Evolutionary conservation across 345 rosid species (phyloP).

Genomic region (rapeseed (Brassica napus)): DNA sequence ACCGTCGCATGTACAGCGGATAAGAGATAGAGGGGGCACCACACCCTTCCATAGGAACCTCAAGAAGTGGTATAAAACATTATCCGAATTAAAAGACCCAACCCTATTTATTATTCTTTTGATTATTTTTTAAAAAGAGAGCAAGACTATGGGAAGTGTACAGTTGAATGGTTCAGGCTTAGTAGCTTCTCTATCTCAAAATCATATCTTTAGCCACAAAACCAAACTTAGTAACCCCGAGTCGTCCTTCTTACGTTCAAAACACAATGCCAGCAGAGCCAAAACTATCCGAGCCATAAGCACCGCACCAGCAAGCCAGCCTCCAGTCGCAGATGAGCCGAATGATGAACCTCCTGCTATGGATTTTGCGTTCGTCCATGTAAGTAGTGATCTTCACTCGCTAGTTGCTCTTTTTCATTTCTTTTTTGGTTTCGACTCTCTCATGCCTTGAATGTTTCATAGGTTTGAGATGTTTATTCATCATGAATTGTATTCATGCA

Average conservation of each 20-base stretch:
- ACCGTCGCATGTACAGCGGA: constrained; percentile 25
- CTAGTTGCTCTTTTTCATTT: too few species aligned
- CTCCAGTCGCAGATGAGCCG: constrained; percentile 37
- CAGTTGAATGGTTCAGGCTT: constrained; percentile 55
- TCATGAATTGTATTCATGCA: too few species aligned
- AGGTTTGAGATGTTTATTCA: too few species aligned
- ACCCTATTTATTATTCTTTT: constrained; percentile 10
- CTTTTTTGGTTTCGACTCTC: too few species aligned
- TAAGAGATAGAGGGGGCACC: constrained; percentile 48
- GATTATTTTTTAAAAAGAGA: constrained; percentile 2
- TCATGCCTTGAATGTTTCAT: too few species aligned
- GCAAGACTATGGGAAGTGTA: constrained; percentile 55
- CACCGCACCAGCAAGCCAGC: constrained; percentile 47
- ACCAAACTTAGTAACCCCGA: constrained; percentile 25
- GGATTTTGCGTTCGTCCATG: constrained; percentile 81
- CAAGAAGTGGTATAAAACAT: constrained; percentile 22
- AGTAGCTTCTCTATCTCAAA: constrained; percentile 46
- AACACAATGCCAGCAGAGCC: constrained; percentile 30
- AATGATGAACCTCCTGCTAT: constrained; percentile 60
- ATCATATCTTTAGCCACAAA: constrained; percentile 24
- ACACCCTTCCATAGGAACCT: constrained; percentile 32
- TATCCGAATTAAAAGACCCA: constrained; percentile 19
- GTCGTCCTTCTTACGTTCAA: constrained; percentile 31
- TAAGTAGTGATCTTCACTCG: constrained; percentile 37
- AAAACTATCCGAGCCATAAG: constrained; percentile 51